Evolutionary conservation across 805 yeast genomes (phyloP), one percentile per base, ranked within the genome.

Genomic region (Zygosaccharomyces rouxii): DNA sequence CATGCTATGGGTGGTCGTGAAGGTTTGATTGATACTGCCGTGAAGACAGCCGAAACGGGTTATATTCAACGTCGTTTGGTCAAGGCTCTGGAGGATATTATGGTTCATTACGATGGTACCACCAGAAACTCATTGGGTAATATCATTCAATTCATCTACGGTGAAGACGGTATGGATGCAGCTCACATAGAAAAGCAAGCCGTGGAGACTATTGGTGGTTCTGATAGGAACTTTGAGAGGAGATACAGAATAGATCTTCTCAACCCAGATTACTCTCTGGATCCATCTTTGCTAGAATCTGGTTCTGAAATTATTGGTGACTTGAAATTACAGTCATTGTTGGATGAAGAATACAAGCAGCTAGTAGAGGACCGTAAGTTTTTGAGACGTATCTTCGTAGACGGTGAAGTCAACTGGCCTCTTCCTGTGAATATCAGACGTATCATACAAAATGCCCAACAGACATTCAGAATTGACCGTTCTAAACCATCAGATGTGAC

Each of bases 1-100:
- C 99, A 94, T 69, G 97, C 98, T 46, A 94, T 94, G 97, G 98
- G 99, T 65, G 99, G 99, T 76, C 89, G 99, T 79, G 99, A 94
- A 75, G 99, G 99, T 77, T 77, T 94, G 67, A 95, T 94, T 68
- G 99, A 94, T 78, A 94, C 99, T 47, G 99, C 99, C 13, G 99
- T 94, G 42, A 94, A 94, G 70, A 94, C 99, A 37, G 98, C 99
- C 2, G 98, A 92, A 72, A 90, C 98, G 23, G 98, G 98, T 73
- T 92, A 92, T 69, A 90, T 92, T 65, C 98, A 92, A 73, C 92
- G 98, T 77, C 92, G 98, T 79, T 75, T 92, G 68, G 95, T 92
- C 40, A 92, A 92, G 70, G 98, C 98, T 25, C 74, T 90, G 71
- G 98, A 90, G 67, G 98, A 90, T 73, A 89, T 90, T 56, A 89